These are phyloP conservation scores for Sporothrix globosa DNA, from an alignment of 2,329 filamentous ascomycete genomes.

Conservation along the genomic window DNA sequence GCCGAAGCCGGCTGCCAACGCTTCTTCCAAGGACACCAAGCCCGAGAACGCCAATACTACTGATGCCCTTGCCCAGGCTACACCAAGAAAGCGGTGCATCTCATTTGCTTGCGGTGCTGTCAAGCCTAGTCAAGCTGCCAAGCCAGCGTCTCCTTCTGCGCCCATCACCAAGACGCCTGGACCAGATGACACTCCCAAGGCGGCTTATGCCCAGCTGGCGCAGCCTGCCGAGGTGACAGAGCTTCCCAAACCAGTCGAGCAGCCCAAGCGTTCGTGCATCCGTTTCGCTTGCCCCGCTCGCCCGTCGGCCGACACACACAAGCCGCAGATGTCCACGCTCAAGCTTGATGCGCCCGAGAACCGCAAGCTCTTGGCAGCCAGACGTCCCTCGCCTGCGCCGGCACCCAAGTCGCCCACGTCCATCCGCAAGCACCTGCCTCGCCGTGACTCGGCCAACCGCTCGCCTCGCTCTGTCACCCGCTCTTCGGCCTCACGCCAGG, in stretches of 20 bases:
- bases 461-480: conserved; percentile 35
- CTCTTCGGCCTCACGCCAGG: conserved; percentile 44
- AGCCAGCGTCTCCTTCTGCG: conserved; percentile 41
- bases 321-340: conserved; percentile 37
- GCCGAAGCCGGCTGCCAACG: conserved; percentile 42
- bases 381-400: conserved; percentile 36
- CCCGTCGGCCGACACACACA: conserved; percentile 50
- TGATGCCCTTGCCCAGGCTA: conserved; percentile 50
- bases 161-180: conserved; percentile 33
- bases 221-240: conserved; percentile 44
- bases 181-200: conserved; percentile 29
- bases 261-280: conserved; percentile 64
- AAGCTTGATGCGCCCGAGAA: conserved; percentile 34
- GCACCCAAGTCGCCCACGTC: conserved; percentile 43
- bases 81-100: conserved; percentile 83
- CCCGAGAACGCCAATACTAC: conserved; percentile 46
- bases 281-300: conserved; percentile 74
- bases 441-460: conserved; percentile 29
- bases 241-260: conserved; percentile 42
- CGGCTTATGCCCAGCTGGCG: conserved; percentile 30
- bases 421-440: conserved; percentile 38
- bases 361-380: conserved; percentile 33
- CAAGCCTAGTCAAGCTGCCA: conserved; percentile 52
- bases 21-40: conserved; percentile 48
- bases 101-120: conserved; percentile 79